Percentiles rank a stretch among this genome's conserved stretches.
Evolutionary conservation across 495 filamentous ascomycete species (phyloP).

Genomic region (Parachaetomium inaequale): DNA sequence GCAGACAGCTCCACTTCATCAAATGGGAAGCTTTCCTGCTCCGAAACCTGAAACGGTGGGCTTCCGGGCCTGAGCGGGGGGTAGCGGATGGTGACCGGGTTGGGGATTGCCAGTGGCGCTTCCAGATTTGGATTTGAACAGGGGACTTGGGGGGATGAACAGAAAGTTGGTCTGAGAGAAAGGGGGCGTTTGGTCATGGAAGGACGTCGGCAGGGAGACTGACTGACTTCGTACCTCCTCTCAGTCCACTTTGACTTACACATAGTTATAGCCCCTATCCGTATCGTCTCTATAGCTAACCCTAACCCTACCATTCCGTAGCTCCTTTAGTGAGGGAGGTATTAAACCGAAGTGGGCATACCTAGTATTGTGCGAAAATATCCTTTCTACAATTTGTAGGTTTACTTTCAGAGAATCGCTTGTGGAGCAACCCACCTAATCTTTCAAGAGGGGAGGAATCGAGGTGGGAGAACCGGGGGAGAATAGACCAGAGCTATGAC

Average conservation of each 20-base stretch:
- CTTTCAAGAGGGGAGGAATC: background rate
- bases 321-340: no score
- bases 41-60: slow-evolving; percentile 14
- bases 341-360: no score
- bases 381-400: background rate
- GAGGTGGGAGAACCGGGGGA: background rate
- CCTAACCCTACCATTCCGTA: background rate
- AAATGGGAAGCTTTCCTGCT: slow-evolving; percentile 11
- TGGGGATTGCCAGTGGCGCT: background rate
- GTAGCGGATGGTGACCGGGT: background rate
- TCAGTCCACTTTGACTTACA: no score
- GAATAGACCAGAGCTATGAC: background rate
- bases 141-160: background rate
- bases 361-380: no score
- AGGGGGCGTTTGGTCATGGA: no score
- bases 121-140: background rate
- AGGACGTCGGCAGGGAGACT: no score
- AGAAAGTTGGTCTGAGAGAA: no score
- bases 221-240: no score
- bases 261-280: background rate
- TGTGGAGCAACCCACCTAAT: background rate
- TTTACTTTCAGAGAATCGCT: background rate
- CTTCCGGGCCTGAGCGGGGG: background rate
- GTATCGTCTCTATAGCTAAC: background rate
- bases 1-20: background rate